Evolutionary conservation across 495 filamentous ascomycete species (phyloP).

Genomic region (Acidomyces sp.): DNA sequence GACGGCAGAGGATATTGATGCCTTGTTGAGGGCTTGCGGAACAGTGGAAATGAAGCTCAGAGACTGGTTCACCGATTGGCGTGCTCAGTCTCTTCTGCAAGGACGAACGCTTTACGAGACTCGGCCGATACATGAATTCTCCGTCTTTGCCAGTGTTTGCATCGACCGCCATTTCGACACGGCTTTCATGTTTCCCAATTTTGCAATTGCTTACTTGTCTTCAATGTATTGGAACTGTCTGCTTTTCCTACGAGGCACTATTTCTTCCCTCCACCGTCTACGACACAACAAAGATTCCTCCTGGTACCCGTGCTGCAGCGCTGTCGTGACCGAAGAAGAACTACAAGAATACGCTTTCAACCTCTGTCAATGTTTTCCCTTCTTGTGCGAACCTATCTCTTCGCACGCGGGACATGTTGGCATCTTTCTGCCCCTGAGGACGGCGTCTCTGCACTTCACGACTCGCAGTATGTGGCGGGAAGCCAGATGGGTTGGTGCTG

Average conservation of each 20-base stretch:
- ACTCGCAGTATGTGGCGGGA: constrained; percentile 7
- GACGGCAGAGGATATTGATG: constrained; percentile 1
- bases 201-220: constrained; percentile 14
- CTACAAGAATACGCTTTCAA: constrained; percentile 8
- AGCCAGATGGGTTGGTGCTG: constrained; percentile 11
- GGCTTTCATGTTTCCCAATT: constrained; percentile 12
- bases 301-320: constrained; percentile 5
- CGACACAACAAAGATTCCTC: constrained; percentile 4
- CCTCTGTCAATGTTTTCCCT: constrained; percentile 14
- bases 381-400: constrained; percentile 17
- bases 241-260: constrained; percentile 7
- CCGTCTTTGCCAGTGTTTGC: constrained; percentile 5
- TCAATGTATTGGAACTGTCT: constrained; percentile 17
- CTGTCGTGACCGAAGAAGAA: constrained; percentile 9
- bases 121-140: constrained; percentile 16
- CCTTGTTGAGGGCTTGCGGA: constrained; percentile 3
- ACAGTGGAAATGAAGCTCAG: constrained; percentile 4
- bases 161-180: constrained; percentile 13
- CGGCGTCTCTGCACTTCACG: constrained; percentile 13
- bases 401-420: constrained; percentile 12
- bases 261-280: constrained; percentile 9
- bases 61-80: constrained; percentile 14
- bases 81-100: not conserved
- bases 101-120: not conserved
- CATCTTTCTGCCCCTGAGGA: constrained; percentile 18